Percentiles rank a stretch among this genome's conserved stretches.
These are phyloP conservation scores for Cryptococcus sp. DNA, from an alignment of 1,284 basidiomycete genomes.

Conservation along the genomic window DNA sequence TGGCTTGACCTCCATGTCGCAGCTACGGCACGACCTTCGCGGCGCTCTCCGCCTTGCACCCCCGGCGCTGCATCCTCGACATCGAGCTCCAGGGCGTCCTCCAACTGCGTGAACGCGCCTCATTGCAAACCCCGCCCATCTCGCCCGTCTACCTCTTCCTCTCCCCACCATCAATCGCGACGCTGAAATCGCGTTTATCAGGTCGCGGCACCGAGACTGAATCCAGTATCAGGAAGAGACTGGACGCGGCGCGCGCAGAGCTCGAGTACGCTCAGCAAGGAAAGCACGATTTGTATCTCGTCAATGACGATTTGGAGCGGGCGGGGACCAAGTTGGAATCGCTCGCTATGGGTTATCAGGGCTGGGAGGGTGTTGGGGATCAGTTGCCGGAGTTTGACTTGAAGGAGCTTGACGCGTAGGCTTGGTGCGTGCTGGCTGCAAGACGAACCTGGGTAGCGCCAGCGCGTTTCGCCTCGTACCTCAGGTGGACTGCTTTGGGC, in stretches of 20 bases:
- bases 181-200: conserved; percentile 68
- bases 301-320: conserved; percentile 86
- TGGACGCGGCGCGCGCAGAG: conserved; percentile 79
- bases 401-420: conserved; percentile 27
- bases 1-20: conserved; percentile 2
- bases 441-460: no score
- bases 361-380: conserved; percentile 47
- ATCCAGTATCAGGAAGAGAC: conserved; percentile 70
- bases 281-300: conserved; percentile 76
- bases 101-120: conserved; percentile 71
- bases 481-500: no score
- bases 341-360: conserved; percentile 67
- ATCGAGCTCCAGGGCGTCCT: conserved; percentile 96
- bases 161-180: conserved; percentile 75
- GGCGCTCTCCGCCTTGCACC: conserved; percentile 61
- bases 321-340: conserved; percentile 69
- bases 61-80: conserved; percentile 84
- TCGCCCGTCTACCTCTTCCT: conserved; percentile 92
- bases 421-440: background rate
- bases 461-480: no score
- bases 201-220: conserved; percentile 84
- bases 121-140: conserved; percentile 61
- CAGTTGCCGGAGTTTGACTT: conserved; percentile 45
- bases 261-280: conserved; percentile 78
- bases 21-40: conserved; percentile 83